Evolutionary conservation across 306 rosid species (phyloP).

Genomic region (Quercus cerris): DNA sequence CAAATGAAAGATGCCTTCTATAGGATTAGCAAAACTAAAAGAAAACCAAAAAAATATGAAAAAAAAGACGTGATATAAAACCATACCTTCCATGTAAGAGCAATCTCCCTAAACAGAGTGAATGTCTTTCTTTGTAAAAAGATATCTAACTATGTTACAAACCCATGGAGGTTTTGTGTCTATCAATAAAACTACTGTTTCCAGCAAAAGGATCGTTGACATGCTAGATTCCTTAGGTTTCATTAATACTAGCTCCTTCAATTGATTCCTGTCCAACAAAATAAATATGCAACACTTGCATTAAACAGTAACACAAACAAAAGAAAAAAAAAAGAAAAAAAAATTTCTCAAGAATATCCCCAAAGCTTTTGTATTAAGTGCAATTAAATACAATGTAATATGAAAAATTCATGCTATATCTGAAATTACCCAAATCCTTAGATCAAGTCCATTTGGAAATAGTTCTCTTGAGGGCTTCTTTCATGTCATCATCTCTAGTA

Average conservation of each 20-base stretch:
- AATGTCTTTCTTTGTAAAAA: conserved; percentile 63
- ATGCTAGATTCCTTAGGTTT: conserved; percentile 43
- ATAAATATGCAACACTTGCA: conserved; percentile 24
- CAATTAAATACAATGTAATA: too few relatives aligned
- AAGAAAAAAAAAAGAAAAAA: background rate
- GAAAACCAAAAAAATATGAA: background rate
- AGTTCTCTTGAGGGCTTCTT: conserved; percentile 10
- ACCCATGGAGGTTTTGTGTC: conserved; percentile 82
- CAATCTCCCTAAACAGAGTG: conserved; percentile 38
- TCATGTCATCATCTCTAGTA: conserved; percentile 24
- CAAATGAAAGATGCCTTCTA: too few relatives aligned
- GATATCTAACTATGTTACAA: conserved; percentile 65
- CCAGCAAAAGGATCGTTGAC: conserved; percentile 58
- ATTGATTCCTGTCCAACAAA: conserved; percentile 53
- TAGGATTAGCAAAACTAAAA: too few relatives aligned
- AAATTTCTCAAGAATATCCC: background rate
- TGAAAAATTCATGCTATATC: too few relatives aligned
- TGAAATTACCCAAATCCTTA: conserved; percentile 18
- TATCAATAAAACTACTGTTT: conserved; percentile 55
- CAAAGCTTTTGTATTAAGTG: too few relatives aligned
- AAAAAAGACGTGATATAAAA: background rate
- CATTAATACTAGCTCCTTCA: conserved; percentile 64
- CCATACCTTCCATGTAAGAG: conserved; percentile 70
- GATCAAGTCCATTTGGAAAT: conserved; percentile 17
- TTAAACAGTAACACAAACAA: too few relatives aligned